phyloP scores from a whole-genome alignment of 2,329 filamentous ascomycete species.

The Hypoxylon sp. region DNA sequence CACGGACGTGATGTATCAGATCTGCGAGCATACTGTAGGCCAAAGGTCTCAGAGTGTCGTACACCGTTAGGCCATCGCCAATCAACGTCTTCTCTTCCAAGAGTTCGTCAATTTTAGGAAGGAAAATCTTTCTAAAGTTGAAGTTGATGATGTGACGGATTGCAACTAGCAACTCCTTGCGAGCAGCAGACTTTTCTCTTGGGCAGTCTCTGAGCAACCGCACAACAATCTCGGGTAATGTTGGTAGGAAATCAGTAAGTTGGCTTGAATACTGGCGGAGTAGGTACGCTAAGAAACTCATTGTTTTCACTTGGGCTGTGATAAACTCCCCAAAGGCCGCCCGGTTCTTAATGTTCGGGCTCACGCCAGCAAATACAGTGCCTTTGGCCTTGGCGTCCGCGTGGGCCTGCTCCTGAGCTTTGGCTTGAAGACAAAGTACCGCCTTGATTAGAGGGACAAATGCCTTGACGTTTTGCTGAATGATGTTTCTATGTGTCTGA shows the following conservation, averaged over 20 bases:
- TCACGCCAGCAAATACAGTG: slow-evolving; percentile 92
- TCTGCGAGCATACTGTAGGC: slow-evolving; percentile 99
- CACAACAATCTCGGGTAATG: slow-evolving; percentile 90
- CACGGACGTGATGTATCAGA: slow-evolving; percentile 95
- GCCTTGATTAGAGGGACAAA: slow-evolving; percentile 96
- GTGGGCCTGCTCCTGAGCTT: slow-evolving; percentile 93
- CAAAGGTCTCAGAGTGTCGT: slow-evolving; percentile 94
- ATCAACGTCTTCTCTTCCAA: slow-evolving; percentile 95
- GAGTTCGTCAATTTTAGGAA: slow-evolving; percentile 94
- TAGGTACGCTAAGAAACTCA: slow-evolving; percentile 97
- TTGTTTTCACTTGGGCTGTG: slow-evolving; percentile 97
- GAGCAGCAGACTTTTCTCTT: slow-evolving; percentile 90
- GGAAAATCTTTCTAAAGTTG: slow-evolving; percentile 95
- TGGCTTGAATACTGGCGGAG: slow-evolving; percentile 90
- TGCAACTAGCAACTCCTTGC: slow-evolving; percentile 95
- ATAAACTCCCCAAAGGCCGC: slow-evolving; percentile 98
- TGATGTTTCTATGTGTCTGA: slow-evolving; percentile 87
- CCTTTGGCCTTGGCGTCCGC: slow-evolving; percentile 83
- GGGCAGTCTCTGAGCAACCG: slow-evolving; percentile 94
- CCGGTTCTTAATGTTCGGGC: slow-evolving; percentile 91
- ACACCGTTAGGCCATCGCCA: slow-evolving; percentile 94
- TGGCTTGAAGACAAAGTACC: slow-evolving; percentile 89
- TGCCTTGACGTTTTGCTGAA: slow-evolving; percentile 86
- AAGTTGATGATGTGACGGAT: slow-evolving; percentile 99
- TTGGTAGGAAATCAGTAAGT: slow-evolving; percentile 87